Percentiles rank a stretch among this genome's conserved stretches.
Conservation (phyloP, 169 alveolate genomes). For the Pseudocohnilembus persalinus region DNA sequence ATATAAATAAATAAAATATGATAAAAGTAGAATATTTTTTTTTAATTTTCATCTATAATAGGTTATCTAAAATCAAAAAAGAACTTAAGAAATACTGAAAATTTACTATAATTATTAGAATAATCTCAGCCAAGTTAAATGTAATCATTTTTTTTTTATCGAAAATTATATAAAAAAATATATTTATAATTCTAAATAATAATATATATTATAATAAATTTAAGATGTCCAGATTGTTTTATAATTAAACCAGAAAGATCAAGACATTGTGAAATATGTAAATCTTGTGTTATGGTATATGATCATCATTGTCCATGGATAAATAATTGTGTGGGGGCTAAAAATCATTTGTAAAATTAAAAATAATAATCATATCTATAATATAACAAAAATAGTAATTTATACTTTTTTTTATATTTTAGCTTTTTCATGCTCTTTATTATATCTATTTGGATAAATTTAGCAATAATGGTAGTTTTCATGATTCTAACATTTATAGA, state of each 20-base stretch:
- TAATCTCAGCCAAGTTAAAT: not conserved
- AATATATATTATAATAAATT: not conserved
- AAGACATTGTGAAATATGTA: slow-evolving; percentile 75
- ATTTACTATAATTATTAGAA: not conserved
- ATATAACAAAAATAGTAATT: too few species aligned
- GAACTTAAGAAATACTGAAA: not conserved
- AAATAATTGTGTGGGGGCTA: slow-evolving; percentile 77
- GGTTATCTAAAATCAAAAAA: not conserved
- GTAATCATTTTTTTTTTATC: not conserved
- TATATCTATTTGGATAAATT: slow-evolving; percentile 11
- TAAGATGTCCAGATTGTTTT: slow-evolving; percentile 72
- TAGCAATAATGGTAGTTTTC: not conserved
- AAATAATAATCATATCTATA: too few species aligned
- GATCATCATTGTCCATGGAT: slow-evolving; percentile 88
- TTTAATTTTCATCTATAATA: too few species aligned
- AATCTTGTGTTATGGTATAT: slow-evolving; percentile 68
- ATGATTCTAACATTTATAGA: slow-evolving; percentile 1
- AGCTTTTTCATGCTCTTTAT: slow-evolving; percentile 49
- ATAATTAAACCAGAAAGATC: slow-evolving; percentile 60
- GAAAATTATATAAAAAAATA: not conserved
- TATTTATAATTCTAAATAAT: not conserved
- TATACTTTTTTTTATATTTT: too few species aligned
- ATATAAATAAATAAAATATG: too few species aligned
- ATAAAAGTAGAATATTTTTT: too few species aligned
- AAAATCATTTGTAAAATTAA: slow-evolving; percentile 43